phyloP scores from a whole-genome alignment of 306 rosid species.

The Cucurbita maxima region DNA sequence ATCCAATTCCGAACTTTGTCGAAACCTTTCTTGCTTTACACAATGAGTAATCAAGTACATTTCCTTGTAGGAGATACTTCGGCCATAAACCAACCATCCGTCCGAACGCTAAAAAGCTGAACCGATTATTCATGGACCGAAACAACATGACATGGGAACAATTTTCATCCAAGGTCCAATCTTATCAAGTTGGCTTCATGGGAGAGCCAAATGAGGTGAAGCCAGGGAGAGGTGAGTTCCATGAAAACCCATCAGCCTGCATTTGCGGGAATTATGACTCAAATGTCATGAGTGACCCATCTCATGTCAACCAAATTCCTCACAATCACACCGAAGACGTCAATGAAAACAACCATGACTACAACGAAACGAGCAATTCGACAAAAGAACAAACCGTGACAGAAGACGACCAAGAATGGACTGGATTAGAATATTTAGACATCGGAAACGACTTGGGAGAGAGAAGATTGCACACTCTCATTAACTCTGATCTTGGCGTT shows the following conservation, averaged over 20 bases:
- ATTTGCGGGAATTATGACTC: constrained; percentile 35
- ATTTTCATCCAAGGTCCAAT: constrained; percentile 48
- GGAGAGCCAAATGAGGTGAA: constrained; percentile 78
- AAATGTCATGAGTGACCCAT: constrained; percentile 5
- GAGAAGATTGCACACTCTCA: constrained; percentile 8
- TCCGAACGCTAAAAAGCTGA: constrained; percentile 63
- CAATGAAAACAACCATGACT: constrained; percentile 7
- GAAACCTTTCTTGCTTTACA: background rate
- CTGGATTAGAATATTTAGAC: constrained; percentile 28
- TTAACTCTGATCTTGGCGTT: constrained; percentile 17
- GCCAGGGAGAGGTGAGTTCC: constrained; percentile 62
- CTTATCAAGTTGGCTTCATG: constrained; percentile 68
- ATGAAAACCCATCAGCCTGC: constrained; percentile 77
- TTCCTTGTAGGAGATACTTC: constrained; percentile 60
- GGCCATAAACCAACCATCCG: constrained; percentile 86
- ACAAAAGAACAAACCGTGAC: constrained; percentile 15
- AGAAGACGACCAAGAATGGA: constrained; percentile 40
- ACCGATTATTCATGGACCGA: constrained; percentile 31
- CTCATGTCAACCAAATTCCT: constrained; percentile 13
- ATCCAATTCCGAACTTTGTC: background rate
- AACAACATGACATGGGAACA: constrained; percentile 60
- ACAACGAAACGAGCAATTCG: constrained; percentile 8
- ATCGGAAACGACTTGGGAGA: constrained; percentile 11
- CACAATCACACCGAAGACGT: constrained; percentile 1
- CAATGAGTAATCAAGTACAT: background rate